Conservation (phyloP, 805 yeast genomes). For the Candida jianshihensis region DNA sequence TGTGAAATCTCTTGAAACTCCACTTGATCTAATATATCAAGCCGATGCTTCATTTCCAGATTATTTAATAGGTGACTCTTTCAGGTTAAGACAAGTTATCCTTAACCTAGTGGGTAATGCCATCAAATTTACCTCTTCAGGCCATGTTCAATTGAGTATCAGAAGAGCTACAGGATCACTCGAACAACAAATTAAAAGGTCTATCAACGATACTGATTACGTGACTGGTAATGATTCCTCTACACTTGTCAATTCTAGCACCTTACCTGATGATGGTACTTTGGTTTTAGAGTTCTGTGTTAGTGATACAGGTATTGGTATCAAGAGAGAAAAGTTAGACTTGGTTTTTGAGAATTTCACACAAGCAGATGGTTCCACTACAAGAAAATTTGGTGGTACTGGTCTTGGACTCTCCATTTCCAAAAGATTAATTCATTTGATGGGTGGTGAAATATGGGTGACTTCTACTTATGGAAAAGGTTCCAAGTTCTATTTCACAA, state of each 20-base stretch:
- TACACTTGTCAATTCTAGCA: background rate
- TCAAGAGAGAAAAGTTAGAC: slow-evolving; percentile 77
- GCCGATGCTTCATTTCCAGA: slow-evolving; percentile 88
- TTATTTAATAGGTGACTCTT: slow-evolving; percentile 80
- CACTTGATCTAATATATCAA: slow-evolving; percentile 69
- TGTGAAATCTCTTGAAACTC: slow-evolving; percentile 83
- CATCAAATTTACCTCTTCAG: slow-evolving; percentile 77
- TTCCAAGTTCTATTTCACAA: slow-evolving; percentile 75
- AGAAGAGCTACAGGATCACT: slow-evolving; percentile 38
- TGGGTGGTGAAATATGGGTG: slow-evolving; percentile 96
- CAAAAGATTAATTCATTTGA: slow-evolving; percentile 75
- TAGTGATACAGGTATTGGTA: slow-evolving; percentile 87
- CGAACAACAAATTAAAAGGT: slow-evolving; percentile 15
- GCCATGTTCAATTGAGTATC: slow-evolving; percentile 73
- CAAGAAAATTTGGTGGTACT: slow-evolving; percentile 89
- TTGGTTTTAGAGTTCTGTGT: slow-evolving; percentile 73
- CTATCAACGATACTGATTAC: slow-evolving; percentile 24
- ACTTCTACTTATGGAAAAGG: slow-evolving; percentile 75
- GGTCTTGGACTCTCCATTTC: slow-evolving; percentile 87
- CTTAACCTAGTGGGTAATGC: slow-evolving; percentile 86
- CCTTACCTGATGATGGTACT: slow-evolving; percentile 22
- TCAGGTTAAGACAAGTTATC: slow-evolving; percentile 81
- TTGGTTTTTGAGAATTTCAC: slow-evolving; percentile 85
- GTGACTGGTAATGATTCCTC: slow-evolving; percentile 14
- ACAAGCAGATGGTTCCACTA: slow-evolving; percentile 91